Evolutionary conservation across 495 filamentous ascomycete species (phyloP).

Genomic region (Elasticomyces elasticus): DNA sequence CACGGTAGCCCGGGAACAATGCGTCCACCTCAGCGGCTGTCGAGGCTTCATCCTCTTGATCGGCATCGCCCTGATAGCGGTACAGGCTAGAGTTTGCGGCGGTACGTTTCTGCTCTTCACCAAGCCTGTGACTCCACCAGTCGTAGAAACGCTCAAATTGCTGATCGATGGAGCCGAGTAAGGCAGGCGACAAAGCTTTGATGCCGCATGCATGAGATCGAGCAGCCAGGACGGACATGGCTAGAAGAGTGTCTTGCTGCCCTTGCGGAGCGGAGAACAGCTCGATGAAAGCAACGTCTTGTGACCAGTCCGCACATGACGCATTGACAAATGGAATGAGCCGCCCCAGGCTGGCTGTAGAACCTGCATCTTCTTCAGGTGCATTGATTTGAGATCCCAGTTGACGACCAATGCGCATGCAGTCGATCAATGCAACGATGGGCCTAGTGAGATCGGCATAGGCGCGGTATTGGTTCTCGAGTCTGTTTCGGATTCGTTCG

Average conservation of each 20-base stretch:
- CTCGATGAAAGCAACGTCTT: conserved; percentile 7
- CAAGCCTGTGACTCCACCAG: conserved; percentile 65
- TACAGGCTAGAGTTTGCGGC: conserved; percentile 66
- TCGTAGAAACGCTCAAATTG: conserved; percentile 58
- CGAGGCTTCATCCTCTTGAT: conserved; percentile 58
- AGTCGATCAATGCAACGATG: conserved; percentile 68
- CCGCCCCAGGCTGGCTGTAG: background rate
- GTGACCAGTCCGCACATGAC: background rate
- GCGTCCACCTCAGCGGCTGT: conserved; percentile 63
- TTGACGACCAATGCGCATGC: conserved; percentile 59
- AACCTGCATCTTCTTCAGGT: background rate
- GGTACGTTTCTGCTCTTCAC: conserved; percentile 60
- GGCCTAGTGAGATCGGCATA: conserved; percentile 80
- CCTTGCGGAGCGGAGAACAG: background rate
- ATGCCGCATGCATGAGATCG: background rate
- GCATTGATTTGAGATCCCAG: background rate
- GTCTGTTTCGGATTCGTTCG: conserved; percentile 51
- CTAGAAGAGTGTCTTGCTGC: background rate
- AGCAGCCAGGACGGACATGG: background rate
- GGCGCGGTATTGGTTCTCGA: conserved; percentile 55
- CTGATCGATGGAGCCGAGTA: conserved; percentile 2
- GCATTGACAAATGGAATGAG: conserved; percentile 13
- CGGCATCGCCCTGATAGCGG: conserved; percentile 62
- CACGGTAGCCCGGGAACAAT: conserved; percentile 55
- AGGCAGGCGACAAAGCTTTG: background rate